Evolutionary conservation across 257 asterid genomes (phyloP), one percentile per base, ranked within the genome.

Genomic region (Nicotiana benthamiana): DNA sequence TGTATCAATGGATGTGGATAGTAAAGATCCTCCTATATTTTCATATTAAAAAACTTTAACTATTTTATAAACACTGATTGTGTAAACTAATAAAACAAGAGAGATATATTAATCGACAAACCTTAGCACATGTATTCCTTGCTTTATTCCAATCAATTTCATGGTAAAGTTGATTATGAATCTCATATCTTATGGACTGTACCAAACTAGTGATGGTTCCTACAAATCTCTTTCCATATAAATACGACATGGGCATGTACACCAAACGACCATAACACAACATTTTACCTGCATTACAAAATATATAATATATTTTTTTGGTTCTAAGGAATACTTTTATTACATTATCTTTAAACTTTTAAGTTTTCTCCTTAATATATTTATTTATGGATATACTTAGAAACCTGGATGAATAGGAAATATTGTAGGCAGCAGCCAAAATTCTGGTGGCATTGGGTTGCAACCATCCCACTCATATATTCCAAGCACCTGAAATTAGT

Each of bases 391-490:
- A 40, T 10, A 66, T 65, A 0, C 16, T 34, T 46, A n/a, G 28
- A 40, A 68, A 90, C 94, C 96, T 54, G 98, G 97, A 89, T 94
- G 97, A 76, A 83, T 90, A 46, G 97, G 98, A 9, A 93, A 89
- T 28, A 88, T 0, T 4, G 97, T 91, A 84, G 98, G 96, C 86
- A 94, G 88, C 4, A 93, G 90, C 97, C 97, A 93, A 40, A 93
- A 93, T 34, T 93, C 98, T 17, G 97, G 97, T 12, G 97, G 94
- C 77, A 94, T 82, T 46, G 98, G 97, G 80, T 93, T 94, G 90
- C 98, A 94, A 13, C 98, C 98, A 74, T 90, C 97, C 97, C 98
- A 94, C 2, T 93, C 91, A 32, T 93, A 91, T 81, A 93, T 97
- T 83, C 98, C 98, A 11, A 94, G 89, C 8, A 94, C 98, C 98